Conservation (phyloP, 208 protist species). For the Borovskyia barvae region DNA sequence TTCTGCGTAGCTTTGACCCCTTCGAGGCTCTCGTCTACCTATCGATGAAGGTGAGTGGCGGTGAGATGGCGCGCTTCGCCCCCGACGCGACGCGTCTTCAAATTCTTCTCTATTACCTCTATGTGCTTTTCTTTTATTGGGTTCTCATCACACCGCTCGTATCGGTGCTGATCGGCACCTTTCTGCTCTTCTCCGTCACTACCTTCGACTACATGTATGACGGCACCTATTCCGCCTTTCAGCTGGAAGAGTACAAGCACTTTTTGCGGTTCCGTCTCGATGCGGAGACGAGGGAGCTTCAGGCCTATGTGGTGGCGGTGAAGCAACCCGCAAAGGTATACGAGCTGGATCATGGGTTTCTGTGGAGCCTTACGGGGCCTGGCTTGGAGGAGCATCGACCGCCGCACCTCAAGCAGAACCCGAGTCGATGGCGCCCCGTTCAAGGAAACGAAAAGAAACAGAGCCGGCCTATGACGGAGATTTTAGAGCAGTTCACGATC, state of each 20-base stretch:
- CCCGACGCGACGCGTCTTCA: slow-evolving; percentile 33
- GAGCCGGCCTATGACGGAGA: slow-evolving; percentile 16
- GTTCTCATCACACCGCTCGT: slow-evolving; percentile 75
- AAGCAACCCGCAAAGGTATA: slow-evolving; percentile 65
- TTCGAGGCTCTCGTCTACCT: slow-evolving; percentile 67
- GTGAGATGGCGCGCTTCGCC: slow-evolving; percentile 41
- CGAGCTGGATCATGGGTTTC: slow-evolving; percentile 48
- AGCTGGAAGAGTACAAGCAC: slow-evolving; percentile 87
- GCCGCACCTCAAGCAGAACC: slow-evolving; percentile 57
- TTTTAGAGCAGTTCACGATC: slow-evolving; percentile 66
- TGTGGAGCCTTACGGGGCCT: slow-evolving; percentile 25
- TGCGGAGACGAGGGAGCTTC: slow-evolving; percentile 47
- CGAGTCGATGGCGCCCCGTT: slow-evolving; percentile 63
- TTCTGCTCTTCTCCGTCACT: slow-evolving; percentile 68
- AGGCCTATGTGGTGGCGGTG: slow-evolving; percentile 63
- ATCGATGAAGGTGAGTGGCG: slow-evolving; percentile 43
- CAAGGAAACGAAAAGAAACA: slow-evolving; percentile 7
- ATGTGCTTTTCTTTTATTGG: slow-evolving; percentile 80
- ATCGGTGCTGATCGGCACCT: slow-evolving; percentile 72
- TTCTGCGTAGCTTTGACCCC: slow-evolving; percentile 50
- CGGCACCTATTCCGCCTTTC: slow-evolving; percentile 77
- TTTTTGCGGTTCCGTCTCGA: slow-evolving; percentile 76
- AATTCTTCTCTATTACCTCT: slow-evolving; percentile 59
- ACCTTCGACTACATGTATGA: slow-evolving; percentile 81
- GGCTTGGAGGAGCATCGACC: slow-evolving; percentile 37